phyloP scores from a whole-genome alignment of 768 basidiomycete genomes.

The Pholiota molesta region DNA sequence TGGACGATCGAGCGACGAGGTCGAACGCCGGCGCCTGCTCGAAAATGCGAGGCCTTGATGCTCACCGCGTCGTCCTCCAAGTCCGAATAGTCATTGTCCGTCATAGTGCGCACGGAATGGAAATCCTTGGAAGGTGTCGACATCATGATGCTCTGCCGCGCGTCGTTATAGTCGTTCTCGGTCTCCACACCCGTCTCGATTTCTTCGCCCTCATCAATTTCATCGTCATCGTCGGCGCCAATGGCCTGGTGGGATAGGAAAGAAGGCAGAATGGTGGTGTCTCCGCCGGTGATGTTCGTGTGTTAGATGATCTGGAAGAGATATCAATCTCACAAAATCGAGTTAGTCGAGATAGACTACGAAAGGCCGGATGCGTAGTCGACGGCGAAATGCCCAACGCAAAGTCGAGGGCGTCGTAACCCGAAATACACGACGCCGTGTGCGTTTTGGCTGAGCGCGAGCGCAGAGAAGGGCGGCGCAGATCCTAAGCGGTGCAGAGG shows the following conservation, averaged over 20 bases:
- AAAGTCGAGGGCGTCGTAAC: too few species aligned
- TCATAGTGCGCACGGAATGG: conserved; percentile 73
- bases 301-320: conserved; percentile 40
- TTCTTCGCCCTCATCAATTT: conserved; percentile 52
- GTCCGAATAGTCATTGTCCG: conserved; percentile 68
- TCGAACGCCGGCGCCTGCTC: conserved; percentile 31
- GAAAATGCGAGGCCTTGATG: conserved; percentile 63
- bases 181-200: conserved; percentile 71
- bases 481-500: too few species aligned
- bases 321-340: too few species aligned
- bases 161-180: conserved; percentile 82
- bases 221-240: conserved; percentile 33
- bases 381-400: too few species aligned
- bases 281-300: conserved; percentile 32
- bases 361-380: too few species aligned
- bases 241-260: conserved; percentile 34
- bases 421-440: too few species aligned
- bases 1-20: conserved; percentile 24
- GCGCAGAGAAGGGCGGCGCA: too few species aligned
- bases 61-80: conserved; percentile 68
- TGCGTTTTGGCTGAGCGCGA: too few species aligned
- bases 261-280: conserved; percentile 42
- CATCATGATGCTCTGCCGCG: conserved; percentile 67
- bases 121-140: conserved; percentile 76
- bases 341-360: too few species aligned